Evolutionary conservation across 306 rosid genomes (phyloP), one percentile per base, ranked within the genome.

Genomic region (Boehmeria nivea): DNA sequence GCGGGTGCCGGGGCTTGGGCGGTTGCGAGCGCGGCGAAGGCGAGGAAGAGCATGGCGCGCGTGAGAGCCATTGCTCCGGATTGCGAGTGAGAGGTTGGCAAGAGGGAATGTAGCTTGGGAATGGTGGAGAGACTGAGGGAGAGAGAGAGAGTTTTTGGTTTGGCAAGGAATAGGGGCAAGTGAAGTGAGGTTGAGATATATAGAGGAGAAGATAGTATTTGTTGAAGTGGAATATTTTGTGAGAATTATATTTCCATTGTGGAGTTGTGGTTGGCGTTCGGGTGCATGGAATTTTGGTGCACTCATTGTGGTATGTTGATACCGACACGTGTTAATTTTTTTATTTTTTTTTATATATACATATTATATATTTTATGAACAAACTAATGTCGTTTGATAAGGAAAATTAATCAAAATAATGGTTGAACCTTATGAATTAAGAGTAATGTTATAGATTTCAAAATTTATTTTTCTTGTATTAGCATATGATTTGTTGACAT

Each of bases 41-140:
- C 17, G n/a, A 40, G 12, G 65, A 64, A 12, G 61, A 73, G 76
- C 67, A 65, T 63, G 80, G 72, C 77, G 68, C 70, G 75, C 24
- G 77, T 3, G 68, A 70, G 39, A 37, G 76, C 84, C 94, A 85
- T 85, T 61, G 23, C 34, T 11, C 43, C 8, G 51, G 15, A n/a
- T n/a, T n/a, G n/a, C 2, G 50, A 46, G 44, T 22, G 52, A 12
- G 44, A 18, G 17, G 18, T 25, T 26, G 11, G 40, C 28, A 45
- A 19, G 14, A 24, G 24, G 42, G 12, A 7, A 18, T 34, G 19
- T 21, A 13, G 2, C 42, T 6, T 33, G 24, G 45, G n/a, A n/a
- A n/a, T n/a, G n/a, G n/a, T n/a, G n/a, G 6, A 22, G 17, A 31
- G 45, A 56, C 63, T 57, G 57, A 28, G 6, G 9, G 50, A 25